Evolutionary conservation across 2,329 filamentous ascomycete genomes (phyloP), one percentile per base, ranked within the genome.

Genomic region (Colletotrichum sp.): DNA sequence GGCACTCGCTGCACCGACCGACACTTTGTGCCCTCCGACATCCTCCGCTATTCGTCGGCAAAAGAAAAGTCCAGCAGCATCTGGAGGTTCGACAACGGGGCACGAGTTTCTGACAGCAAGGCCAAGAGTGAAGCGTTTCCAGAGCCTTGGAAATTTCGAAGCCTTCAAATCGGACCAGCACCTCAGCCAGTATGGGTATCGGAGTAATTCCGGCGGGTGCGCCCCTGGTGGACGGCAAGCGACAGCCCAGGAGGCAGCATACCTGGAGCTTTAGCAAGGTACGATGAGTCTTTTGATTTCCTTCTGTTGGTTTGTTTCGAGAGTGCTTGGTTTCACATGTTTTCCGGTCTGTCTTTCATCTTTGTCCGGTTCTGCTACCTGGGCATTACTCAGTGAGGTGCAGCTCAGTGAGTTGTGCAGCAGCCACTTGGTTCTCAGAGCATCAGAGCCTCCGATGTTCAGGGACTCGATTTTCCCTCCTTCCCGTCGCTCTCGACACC

Each of bases 261-360:
- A 87, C 85, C 15, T 87, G 83, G 82, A 86, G 81, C 78, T 85
- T 87, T 72, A 85, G 85, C 80, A 85, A 83, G 83, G 84, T 86
- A 77, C 80, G 82, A 76, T 67, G 71, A 16, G 24, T 3, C 34
- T 52, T 52, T 39, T 59, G 30, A 6, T 36, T 44, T 24, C 26
- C 30, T 64, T 49, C 18, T 10, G 36, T 68, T 21, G 34, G 15
- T 44, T 28, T 49, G n/a, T 32, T 30, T 21, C 36, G 16, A 60
- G n/a, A 16, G 9, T 18, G 26, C 32, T 18, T 30, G 16, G n/a
- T 32, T 10, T 44, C 2, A 21, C 12, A 2, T 7, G 44, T 52
- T 21, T 52, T 13, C 44, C n/a, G 10, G 12, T 55, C 39, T 28
- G 16, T 15, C 24, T 34, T 36, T 55, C 28, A 10, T 55, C 18